A percentile compares a stretch with the other conserved stretches of the same genome.
phyloP scores from a whole-genome alignment of 495 filamentous ascomycete genomes.

The Hypomontagnella monticulosa region DNA sequence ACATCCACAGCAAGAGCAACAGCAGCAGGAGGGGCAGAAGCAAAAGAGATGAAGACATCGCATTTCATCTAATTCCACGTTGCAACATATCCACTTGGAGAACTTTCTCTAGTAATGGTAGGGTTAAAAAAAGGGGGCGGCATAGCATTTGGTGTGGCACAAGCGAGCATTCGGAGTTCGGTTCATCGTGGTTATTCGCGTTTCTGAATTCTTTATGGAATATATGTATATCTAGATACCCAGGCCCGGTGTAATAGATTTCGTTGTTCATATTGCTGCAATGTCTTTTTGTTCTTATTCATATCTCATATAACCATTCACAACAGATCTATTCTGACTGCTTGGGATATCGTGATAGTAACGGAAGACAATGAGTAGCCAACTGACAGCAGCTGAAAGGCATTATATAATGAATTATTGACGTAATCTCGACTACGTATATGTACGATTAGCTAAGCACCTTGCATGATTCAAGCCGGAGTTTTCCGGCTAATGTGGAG shows the following conservation, averaged over 20 bases:
- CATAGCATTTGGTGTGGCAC: constrained; percentile 31
- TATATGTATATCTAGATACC: constrained; percentile 36
- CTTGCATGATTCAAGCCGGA: constrained; percentile 4
- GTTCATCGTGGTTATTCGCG: constrained; percentile 12
- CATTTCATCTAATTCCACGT: neutral
- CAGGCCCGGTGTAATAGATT: constrained; percentile 22
- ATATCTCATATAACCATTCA: neutral
- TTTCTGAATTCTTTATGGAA: constrained; percentile 8
- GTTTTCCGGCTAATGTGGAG: constrained; percentile 16
- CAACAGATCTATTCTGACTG: too few relatives aligned
- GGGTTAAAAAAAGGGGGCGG: constrained; percentile 11
- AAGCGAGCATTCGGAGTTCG: constrained; percentile 40
- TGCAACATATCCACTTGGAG: constrained; percentile 9
- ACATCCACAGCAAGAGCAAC: constrained; percentile 6
- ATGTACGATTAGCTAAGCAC: neutral
- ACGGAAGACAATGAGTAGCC: neutral
- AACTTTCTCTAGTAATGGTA: constrained; percentile 13
- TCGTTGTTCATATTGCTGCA: neutral
- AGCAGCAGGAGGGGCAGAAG: neutral
- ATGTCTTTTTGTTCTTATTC: neutral
- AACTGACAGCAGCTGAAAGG: neutral
- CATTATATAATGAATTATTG: neutral
- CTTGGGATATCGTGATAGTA: neutral
- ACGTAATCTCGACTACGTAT: neutral
- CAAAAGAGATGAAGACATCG: constrained; percentile 1